phyloP scores from a whole-genome alignment of 768 basidiomycete genomes.

The Termitomyces sp. region DNA sequence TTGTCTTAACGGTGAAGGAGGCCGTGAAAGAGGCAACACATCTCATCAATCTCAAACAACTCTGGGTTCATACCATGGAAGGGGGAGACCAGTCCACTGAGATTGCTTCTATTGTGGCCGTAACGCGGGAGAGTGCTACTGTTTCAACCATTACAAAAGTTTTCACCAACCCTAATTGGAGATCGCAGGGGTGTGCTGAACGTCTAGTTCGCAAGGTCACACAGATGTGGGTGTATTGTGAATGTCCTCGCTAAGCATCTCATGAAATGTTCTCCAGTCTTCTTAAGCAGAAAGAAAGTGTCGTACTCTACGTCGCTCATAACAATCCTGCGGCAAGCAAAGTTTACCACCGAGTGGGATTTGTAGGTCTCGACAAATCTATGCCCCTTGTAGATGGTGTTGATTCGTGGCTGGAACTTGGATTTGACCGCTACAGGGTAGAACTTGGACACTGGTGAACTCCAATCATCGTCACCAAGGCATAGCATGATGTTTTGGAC shows the following conservation, averaged over 20 bases:
- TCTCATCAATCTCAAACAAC: background rate
- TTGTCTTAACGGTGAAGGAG: conserved; percentile 1
- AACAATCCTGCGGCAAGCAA: conserved; percentile 47
- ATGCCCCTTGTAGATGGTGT: conserved; percentile 31
- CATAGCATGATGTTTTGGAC: background rate
- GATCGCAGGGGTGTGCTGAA: conserved; percentile 55
- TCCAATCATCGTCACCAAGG: conserved; percentile 10
- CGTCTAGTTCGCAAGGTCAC: conserved; percentile 56
- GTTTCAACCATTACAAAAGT: conserved; percentile 72
- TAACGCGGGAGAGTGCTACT: conserved; percentile 48
- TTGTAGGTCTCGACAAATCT: conserved; percentile 42
- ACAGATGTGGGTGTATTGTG: conserved; percentile 35
- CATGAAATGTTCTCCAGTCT: conserved; percentile 24
- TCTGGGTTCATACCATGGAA: conserved; percentile 7
- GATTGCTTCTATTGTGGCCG: conserved; percentile 10
- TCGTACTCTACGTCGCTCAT: conserved; percentile 66
- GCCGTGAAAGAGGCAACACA: conserved; percentile 3
- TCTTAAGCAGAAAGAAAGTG: conserved; percentile 30
- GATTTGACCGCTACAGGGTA: conserved; percentile 45
- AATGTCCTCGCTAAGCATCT: background rate
- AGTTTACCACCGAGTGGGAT: conserved; percentile 65
- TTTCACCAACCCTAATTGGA: conserved; percentile 53
- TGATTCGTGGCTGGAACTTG: conserved; percentile 56
- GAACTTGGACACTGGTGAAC: conserved; percentile 68
- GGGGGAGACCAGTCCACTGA: background rate